Evolutionary conservation across 2,329 filamentous ascomycete genomes (phyloP), one percentile per base, ranked within the genome.

Genomic region (Ophiostoma himal-ulmi): DNA sequence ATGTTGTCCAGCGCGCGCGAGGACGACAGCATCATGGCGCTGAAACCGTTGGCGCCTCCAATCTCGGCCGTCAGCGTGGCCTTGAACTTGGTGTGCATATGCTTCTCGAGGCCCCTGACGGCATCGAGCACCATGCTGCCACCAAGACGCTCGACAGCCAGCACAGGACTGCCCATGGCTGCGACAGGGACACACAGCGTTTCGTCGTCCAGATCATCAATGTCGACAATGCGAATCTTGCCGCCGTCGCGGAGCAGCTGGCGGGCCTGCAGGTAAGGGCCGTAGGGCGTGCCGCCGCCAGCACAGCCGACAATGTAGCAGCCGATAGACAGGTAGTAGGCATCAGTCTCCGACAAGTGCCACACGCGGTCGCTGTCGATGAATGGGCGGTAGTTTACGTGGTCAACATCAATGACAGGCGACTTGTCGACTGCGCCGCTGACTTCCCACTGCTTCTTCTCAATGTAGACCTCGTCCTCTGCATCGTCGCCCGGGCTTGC

Each of bases 21-120:
- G 76, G 72, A 80, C 72, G 70, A 81, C 77, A 70, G 80, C 76
- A 74, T 80, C 77, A 76, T 79, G 37, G 72, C 80, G 75, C 75
- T 79, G 8, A 85, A 76, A 0, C 84, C 84, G 71, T 87, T 87
- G 3, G 81, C 81, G 1, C 85, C 85, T 0, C 85, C 85, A 60
- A 87, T 87, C 71, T 86, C 84, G 5, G 85, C 78, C 1, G 81
- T 82, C 75, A 86, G 81, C 3, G 83, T 76, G 1, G 76, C 77
- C 39, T 76, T 76, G 69, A 79, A 79, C 8, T 66, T 76, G 67
- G 75, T 74, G 44, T 69, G 66, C 37, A 76, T 71, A 60, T 79
- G 76, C 69, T 76, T 74, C 76, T 79, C 78, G 64, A 82, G 77
- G 6, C 77, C 79, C 8, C 77, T 73, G 70, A 81, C 79, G 13